phyloP scores from a whole-genome alignment of 2,329 filamentous ascomycete species.

The Cercospora canescens region DNA sequence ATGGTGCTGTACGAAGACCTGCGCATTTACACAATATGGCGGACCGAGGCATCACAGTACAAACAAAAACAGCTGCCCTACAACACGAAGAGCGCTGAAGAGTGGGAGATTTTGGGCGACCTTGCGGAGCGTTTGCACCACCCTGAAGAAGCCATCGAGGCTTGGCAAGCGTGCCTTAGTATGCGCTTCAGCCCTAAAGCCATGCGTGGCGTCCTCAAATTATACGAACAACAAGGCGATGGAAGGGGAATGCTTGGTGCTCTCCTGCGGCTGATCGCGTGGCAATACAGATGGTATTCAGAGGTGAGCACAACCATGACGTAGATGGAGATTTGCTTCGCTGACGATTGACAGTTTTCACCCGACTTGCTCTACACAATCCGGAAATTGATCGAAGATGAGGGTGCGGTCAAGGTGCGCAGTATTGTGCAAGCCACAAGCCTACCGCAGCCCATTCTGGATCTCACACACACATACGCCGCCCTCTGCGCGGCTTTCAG shows the following conservation, averaged over 20 bases:
- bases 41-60: conserved; percentile 95
- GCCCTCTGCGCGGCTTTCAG: conserved; percentile 92
- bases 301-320: conserved; percentile 58
- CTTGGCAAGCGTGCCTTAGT: conserved; percentile 82
- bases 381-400: conserved; percentile 91
- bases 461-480: conserved; percentile 94
- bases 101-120: conserved; percentile 96
- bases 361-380: conserved; percentile 85
- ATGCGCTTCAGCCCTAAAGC: conserved; percentile 93
- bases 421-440: conserved; percentile 97
- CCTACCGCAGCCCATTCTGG: conserved; percentile 86
- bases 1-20: conserved; percentile 99
- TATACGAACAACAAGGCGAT: conserved; percentile 76
- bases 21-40: conserved; percentile 98
- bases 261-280: conserved; percentile 89
- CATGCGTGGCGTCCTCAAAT: conserved; percentile 77
- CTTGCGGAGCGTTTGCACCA: conserved; percentile 92
- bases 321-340: background rate
- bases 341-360: conserved; percentile 65
- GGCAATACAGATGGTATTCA: conserved; percentile 99
- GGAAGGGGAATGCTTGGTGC: conserved; percentile 78
- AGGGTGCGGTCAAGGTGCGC: conserved; percentile 94
- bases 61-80: conserved; percentile 91
- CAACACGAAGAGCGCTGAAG: conserved; percentile 84
- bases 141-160: conserved; percentile 85